Evolutionary conservation across 129 eudicot species (phyloP).

Genomic region (Saussurea involucrata): DNA sequence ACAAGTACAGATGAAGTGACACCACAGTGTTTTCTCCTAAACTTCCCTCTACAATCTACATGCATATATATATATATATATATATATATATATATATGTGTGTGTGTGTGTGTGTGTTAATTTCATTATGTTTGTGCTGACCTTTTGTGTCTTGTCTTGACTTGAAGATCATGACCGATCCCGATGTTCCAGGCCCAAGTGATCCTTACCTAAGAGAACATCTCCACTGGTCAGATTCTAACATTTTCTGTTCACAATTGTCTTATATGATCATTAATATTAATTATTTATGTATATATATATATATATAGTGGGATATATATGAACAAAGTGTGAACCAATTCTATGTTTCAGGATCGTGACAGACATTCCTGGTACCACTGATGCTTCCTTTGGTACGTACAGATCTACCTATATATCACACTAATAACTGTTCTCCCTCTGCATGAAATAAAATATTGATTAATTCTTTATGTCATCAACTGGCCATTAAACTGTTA

Average conservation of each 20-base stretch:
- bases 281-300: not conserved
- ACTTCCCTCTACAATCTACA: too few relatives aligned
- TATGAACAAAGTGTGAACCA: not conserved
- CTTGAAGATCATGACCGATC: constrained; percentile 62
- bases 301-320: not conserved
- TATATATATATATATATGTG: not conserved
- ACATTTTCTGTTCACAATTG: not conserved
- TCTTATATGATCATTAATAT: not conserved
- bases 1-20: too few relatives aligned
- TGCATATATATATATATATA: too few relatives aligned
- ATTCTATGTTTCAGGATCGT: constrained; percentile 61
- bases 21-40: too few relatives aligned
- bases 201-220: constrained; percentile 65
- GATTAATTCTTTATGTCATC: not conserved
- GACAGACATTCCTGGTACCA: constrained; percentile 93
- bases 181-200: constrained; percentile 73
- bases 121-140: not conserved
- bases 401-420: not conserved
- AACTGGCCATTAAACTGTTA: too few relatives aligned
- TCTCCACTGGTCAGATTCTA: constrained; percentile 63
- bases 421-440: not conserved
- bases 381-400: constrained; percentile 83
- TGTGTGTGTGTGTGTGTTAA: not conserved
- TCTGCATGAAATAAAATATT: not conserved
- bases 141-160: not conserved